Evolutionary conservation across 257 asterid genomes (phyloP).

Genomic region (Solanum chilense): DNA sequence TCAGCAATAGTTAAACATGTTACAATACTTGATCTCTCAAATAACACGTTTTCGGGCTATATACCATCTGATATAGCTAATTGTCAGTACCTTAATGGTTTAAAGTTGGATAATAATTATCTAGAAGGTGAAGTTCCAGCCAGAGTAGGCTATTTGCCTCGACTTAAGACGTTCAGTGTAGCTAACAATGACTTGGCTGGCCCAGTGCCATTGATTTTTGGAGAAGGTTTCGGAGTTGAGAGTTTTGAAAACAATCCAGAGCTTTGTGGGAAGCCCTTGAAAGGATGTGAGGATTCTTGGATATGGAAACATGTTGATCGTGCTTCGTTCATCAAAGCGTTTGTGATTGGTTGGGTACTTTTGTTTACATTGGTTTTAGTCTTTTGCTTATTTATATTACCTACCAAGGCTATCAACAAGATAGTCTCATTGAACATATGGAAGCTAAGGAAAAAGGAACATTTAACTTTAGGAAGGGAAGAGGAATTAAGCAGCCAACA

Average conservation of each 20-base stretch:
- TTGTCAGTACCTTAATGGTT: background rate
- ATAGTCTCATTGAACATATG: background rate
- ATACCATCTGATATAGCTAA: background rate
- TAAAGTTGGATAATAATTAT: background rate
- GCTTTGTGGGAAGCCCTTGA: conserved; percentile 14
- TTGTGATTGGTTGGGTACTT: background rate
- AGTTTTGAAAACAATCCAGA: background rate
- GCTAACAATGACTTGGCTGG: background rate
- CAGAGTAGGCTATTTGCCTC: background rate
- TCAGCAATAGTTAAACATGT: background rate
- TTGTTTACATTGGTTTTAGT: background rate
- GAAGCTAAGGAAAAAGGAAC: background rate
- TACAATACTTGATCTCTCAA: conserved; percentile 9
- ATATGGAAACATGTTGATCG: background rate
- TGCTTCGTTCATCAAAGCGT: background rate
- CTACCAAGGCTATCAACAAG: background rate
- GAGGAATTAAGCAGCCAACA: background rate
- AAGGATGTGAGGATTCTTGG: background rate
- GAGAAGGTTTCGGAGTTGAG: rapidly evolving
- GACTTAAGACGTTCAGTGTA: background rate
- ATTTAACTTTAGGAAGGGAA: background rate
- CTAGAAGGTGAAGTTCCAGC: conserved; percentile 6
- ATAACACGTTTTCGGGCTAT: background rate
- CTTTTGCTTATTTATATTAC: background rate
- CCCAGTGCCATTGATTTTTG: background rate